Base-by-base conservation (phyloP, 1,139 yeast species). In the Arxiozyma bovina region DNA sequence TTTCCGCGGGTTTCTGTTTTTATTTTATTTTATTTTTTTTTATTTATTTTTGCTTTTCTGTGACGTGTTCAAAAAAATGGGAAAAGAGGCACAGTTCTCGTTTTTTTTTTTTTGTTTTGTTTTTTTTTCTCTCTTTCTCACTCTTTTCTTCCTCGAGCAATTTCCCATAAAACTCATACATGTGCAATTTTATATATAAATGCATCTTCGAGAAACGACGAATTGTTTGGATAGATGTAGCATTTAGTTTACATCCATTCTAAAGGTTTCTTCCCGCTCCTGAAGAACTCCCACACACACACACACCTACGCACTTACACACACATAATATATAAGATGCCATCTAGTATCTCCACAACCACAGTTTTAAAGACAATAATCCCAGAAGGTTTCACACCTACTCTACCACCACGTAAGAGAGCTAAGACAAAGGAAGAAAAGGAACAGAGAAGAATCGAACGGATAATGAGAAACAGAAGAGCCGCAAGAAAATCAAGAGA, bases 401-500 rank as follows among this genome's bases (percentile, higher is more conserved):
- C 88, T 38, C 77, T 91, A 59, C 97, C 98, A 40, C 98, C 98
- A 54, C 81, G 99, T 60, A 93, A 93, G 74, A 81, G 98, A 63
- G 99, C 99, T 12, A 89, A 87, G 76, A 93, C 99, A 46, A 82
- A 87, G 64, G 97, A 91, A 72, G 99, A 93, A 74, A 93, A 91
- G 74, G 98, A 93, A 72, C 97, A 91, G 73, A 85, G 99, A 60
- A 80, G 96, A 54, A 82, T 91, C 53, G 98, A 93, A 73, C 77
- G 99, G 56, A 90, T 93, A 54, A 77, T 93, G 68, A 81, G 99
- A 68, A 93, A 93, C 71, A 82, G 99, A 66, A 86, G 93, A 68
- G 98, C 99, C 25, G 99, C 99, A 49, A 98, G 93, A 70, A 96
- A 96, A 50, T 87, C 96, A 40, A 81, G 99, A 61, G 99, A 93